Conservation (phyloP, 1,284 basidiomycete genomes). For the Ustilago curta region DNA sequence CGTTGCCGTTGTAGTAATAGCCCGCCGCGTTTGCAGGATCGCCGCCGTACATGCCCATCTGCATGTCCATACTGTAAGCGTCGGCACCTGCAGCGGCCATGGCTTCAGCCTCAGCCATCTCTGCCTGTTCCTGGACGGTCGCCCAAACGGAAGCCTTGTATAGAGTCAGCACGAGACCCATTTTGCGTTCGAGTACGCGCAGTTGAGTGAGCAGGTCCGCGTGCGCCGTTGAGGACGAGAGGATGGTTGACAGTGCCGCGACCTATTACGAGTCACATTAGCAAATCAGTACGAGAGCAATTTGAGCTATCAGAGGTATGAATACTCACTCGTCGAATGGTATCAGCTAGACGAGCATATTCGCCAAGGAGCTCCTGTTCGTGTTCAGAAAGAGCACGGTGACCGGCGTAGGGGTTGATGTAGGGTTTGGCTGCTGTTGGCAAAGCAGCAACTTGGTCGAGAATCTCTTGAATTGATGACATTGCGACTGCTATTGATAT, state of each 20-base stretch:
- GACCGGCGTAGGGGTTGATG: constrained; percentile 63
- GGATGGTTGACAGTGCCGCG: constrained; percentile 68
- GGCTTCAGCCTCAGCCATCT: constrained; percentile 71
- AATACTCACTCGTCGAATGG: constrained; percentile 58
- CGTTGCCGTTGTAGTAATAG: constrained; percentile 19
- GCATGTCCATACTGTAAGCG: constrained; percentile 33
- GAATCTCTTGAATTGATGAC: constrained; percentile 46
- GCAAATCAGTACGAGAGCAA: background rate
- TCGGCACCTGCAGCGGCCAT: constrained; percentile 40
- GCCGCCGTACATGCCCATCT: constrained; percentile 24
- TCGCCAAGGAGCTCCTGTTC: constrained; percentile 65
- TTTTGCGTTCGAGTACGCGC: constrained; percentile 88
- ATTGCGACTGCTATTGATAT: constrained; percentile 7
- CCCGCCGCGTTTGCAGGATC: constrained; percentile 9
- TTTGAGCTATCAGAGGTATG: constrained; percentile 57
- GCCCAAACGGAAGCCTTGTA: constrained; percentile 97
- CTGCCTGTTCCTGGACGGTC: constrained; percentile 85
- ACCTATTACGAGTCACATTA: constrained; percentile 11
- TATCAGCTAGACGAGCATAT: constrained; percentile 64
- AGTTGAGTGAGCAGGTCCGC: constrained; percentile 81
- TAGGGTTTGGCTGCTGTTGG: constrained; percentile 37
- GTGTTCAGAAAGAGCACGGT: constrained; percentile 51
- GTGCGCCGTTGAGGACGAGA: constrained; percentile 76
- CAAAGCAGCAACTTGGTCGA: constrained; percentile 44
- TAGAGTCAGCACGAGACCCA: constrained; percentile 80